A percentile compares a stretch with the other conserved stretches of the same genome.
Conservation (phyloP, 2,329 filamentous ascomycete species). For the Talaromyces amestolkiae region DNA sequence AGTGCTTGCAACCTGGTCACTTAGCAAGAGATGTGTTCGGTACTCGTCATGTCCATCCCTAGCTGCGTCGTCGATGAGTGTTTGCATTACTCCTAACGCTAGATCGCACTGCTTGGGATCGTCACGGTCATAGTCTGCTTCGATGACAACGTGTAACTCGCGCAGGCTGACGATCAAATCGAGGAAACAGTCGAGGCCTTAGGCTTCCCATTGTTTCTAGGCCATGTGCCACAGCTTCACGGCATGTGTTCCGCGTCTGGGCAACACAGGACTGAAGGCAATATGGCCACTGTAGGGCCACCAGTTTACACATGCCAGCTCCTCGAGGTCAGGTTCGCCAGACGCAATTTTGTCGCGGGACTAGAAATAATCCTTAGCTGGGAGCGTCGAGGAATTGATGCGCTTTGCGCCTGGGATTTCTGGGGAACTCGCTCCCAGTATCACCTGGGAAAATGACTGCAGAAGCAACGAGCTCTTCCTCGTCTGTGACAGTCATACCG, state of each 20-base stretch:
- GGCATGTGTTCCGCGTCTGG: slow-evolving; percentile 44
- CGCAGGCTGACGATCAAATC: slow-evolving; percentile 44
- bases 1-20: slow-evolving; percentile 37
- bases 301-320: slow-evolving; percentile 39
- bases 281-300: slow-evolving; percentile 39
- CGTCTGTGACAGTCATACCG: no score
- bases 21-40: slow-evolving; percentile 12
- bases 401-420: slow-evolving; percentile 36
- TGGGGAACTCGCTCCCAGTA: slow-evolving; percentile 26
- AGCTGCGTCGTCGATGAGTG: slow-evolving; percentile 8
- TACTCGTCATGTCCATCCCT: slow-evolving; percentile 15
- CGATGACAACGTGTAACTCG: slow-evolving; percentile 21
- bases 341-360: slow-evolving; percentile 29
- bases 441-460: no score
- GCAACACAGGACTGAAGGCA: slow-evolving; percentile 43
- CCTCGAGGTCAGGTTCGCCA: slow-evolving; percentile 41
- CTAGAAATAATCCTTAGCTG: slow-evolving; percentile 34
- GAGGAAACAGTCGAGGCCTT: slow-evolving; percentile 35
- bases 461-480: no score
- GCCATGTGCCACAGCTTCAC: slow-evolving; percentile 40
- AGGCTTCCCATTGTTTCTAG: slow-evolving; percentile 26
- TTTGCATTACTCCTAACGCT: slow-evolving; percentile 10
- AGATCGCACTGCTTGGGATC: slow-evolving; percentile 9
- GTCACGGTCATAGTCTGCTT: slow-evolving; percentile 16
- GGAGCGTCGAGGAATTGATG: slow-evolving; percentile 36